phyloP scores from a whole-genome alignment of 805 yeast species.

The Nakazawaea siamensis region DNA sequence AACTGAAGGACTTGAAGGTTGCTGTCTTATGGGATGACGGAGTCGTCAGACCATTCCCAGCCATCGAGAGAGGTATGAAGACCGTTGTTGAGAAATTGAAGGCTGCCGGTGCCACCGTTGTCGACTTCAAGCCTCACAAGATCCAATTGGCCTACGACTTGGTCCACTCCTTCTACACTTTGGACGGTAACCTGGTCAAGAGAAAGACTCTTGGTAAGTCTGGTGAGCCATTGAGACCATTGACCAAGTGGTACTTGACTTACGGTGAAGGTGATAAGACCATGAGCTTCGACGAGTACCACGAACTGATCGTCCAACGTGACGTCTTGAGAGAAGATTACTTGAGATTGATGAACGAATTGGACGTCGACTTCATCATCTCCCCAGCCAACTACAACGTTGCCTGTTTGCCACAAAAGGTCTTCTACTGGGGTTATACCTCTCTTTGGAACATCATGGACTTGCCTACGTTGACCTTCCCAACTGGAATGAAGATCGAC shows the following conservation, averaged over 20 bases:
- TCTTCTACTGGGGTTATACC: constrained; percentile 77
- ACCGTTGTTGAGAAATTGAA: constrained; percentile 44
- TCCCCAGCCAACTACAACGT: constrained; percentile 64
- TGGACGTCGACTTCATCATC: constrained; percentile 56
- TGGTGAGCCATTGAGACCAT: constrained; percentile 63
- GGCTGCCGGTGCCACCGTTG: constrained; percentile 50
- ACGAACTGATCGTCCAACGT: constrained; percentile 44
- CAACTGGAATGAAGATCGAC: constrained; percentile 55
- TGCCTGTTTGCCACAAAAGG: constrained; percentile 51
- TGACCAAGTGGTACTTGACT: constrained; percentile 54
- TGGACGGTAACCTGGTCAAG: constrained; percentile 63
- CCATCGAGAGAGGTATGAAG: constrained; percentile 49
- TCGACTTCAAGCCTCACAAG: constrained; percentile 50
- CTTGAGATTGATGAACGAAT: constrained; percentile 39
- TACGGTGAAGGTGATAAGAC: constrained; percentile 49
- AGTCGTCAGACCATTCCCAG: constrained; percentile 59
- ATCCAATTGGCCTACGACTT: constrained; percentile 52
- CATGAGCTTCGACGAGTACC: constrained; percentile 41
- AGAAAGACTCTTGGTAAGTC: constrained; percentile 41
- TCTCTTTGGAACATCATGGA: constrained; percentile 67
- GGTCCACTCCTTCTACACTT: constrained; percentile 45
- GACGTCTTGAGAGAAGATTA: constrained; percentile 54
- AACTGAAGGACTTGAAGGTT: constrained; percentile 40
- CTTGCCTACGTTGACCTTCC: constrained; percentile 57
- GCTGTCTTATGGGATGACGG: constrained; percentile 62